Evolutionary conservation across 495 filamentous ascomycete genomes (phyloP).

Genomic region (Penicillium daleae): DNA sequence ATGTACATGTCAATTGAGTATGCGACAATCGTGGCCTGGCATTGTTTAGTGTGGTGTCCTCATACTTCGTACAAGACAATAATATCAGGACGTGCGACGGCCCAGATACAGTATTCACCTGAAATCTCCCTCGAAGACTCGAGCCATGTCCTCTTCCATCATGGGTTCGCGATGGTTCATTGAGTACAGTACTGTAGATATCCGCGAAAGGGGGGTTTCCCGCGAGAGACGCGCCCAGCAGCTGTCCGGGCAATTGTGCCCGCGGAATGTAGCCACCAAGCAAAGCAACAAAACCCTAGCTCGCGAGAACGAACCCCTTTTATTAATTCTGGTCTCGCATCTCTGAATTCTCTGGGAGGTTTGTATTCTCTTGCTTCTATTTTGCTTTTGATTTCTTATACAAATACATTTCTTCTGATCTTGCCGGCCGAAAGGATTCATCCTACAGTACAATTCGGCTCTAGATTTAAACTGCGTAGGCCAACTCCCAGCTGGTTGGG

Average conservation of each 20-base stretch:
- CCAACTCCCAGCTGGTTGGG: conserved; percentile 13
- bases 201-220: conserved; percentile 19
- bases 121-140: background rate
- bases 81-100: background rate
- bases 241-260: conserved; percentile 23
- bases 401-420: background rate
- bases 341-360: background rate
- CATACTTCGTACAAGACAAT: background rate
- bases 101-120: background rate
- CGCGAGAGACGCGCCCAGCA: conserved; percentile 12
- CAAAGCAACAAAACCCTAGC: background rate
- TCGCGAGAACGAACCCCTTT: background rate
- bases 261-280: conserved; percentile 17
- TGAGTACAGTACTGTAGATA: conserved; percentile 7
- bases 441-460: conserved; percentile 5
- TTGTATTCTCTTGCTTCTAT: background rate
- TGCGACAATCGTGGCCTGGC: background rate
- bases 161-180: conserved; percentile 6
- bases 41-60: background rate
- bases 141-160: background rate
- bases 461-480: conserved; percentile 14
- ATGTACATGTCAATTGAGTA: no score
- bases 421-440: background rate
- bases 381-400: background rate
- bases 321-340: background rate